Conservation (phyloP, 441 rosid genomes). For the Cnidoscolus chayamansa region DNA sequence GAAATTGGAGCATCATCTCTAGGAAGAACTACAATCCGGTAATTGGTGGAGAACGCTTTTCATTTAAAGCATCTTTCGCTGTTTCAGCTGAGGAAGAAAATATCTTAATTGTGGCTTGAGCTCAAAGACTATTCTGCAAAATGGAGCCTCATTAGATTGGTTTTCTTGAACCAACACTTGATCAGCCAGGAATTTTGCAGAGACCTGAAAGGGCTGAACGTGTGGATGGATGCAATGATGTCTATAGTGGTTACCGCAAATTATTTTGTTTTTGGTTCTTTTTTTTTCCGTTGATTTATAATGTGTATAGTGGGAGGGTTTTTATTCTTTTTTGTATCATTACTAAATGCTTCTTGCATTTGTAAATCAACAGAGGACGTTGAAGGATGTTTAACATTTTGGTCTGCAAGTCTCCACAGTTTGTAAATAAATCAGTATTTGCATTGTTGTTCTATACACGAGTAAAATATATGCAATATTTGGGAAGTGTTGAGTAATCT, state of each 20-base stretch:
- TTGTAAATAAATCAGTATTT: constrained; percentile 22
- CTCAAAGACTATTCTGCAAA: background rate
- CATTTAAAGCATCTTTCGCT: background rate
- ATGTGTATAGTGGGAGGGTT: constrained; percentile 35
- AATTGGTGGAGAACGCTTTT: constrained; percentile 15
- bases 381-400: background rate
- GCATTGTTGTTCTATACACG: background rate
- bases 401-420: background rate
- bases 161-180: constrained; percentile 27
- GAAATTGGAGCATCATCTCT: constrained; percentile 82
- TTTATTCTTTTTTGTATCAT: constrained; percentile 1
- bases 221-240: background rate
- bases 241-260: constrained; percentile 20
- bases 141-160: constrained; percentile 9
- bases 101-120: background rate
- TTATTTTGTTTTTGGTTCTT: constrained; percentile 1
- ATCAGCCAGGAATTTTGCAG: constrained; percentile 3
- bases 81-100: background rate
- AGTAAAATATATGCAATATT: no score
- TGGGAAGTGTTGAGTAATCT: background rate
- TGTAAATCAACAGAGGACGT: constrained; percentile 25
- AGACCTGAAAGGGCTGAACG: background rate
- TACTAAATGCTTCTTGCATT: constrained; percentile 22
- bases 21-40: constrained; percentile 79
- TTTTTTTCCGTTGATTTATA: constrained; percentile 5